Evolutionary conservation across 2,329 filamentous ascomycete genomes (phyloP).

Genomic region (Coniochaeta sp.): DNA sequence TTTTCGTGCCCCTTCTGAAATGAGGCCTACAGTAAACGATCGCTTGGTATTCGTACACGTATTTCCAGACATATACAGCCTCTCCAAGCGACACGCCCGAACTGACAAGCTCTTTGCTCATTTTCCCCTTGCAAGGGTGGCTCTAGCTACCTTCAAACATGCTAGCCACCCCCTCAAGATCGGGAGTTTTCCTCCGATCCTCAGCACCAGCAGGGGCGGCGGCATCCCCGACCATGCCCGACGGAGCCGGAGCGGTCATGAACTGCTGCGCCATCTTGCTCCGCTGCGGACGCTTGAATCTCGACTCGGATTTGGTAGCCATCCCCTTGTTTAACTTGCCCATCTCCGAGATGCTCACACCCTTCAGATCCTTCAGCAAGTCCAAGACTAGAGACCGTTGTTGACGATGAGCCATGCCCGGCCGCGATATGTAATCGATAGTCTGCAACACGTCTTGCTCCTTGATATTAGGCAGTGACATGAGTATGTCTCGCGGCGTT

Average conservation of each 20-base stretch:
- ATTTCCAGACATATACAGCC: background rate
- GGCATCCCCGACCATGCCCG: slow-evolving; percentile 8
- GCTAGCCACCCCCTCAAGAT: slow-evolving; percentile 48
- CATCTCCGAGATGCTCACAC: slow-evolving; percentile 87
- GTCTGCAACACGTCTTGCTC: slow-evolving; percentile 58
- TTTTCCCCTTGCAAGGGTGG: background rate
- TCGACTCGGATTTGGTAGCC: slow-evolving; percentile 21
- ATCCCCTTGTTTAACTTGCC: slow-evolving; percentile 63
- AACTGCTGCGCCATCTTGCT: slow-evolving; percentile 60
- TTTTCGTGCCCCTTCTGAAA: background rate
- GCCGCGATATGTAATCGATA: slow-evolving; percentile 51
- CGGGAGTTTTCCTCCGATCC: slow-evolving; percentile 32
- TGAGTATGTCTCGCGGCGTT: slow-evolving; percentile 68
- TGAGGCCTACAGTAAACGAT: background rate
- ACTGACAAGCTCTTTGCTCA: background rate
- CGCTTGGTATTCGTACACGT: background rate
- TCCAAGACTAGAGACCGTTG: slow-evolving; percentile 79
- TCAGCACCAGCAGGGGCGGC: slow-evolving; percentile 9
- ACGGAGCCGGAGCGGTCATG: slow-evolving; percentile 43
- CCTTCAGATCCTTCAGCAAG: slow-evolving; percentile 76
- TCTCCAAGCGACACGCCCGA: background rate
- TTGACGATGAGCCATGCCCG: slow-evolving; percentile 57
- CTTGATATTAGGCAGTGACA: slow-evolving; percentile 71
- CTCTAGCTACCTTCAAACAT: slow-evolving; percentile 29
- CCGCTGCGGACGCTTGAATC: slow-evolving; percentile 33